Evolutionary conservation across 768 basidiomycete species (phyloP), one percentile per base, ranked within the genome.

Genomic region (Vararia minispora): DNA sequence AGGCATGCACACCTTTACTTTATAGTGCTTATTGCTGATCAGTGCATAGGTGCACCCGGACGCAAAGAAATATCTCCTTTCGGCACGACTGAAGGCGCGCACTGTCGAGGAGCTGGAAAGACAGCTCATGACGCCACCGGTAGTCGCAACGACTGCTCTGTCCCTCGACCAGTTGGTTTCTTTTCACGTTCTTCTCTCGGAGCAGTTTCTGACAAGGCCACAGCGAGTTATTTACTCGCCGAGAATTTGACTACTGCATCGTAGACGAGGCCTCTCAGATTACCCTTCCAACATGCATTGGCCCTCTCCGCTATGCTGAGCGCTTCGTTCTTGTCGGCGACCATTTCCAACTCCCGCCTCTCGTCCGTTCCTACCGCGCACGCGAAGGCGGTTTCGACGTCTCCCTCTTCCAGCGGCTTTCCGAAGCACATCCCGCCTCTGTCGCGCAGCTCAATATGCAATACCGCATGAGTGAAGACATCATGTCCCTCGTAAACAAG

Each of bases 261-360:
- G 82, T 99, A 13, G 95, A 98, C 45, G 95, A 99, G 56, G 95
- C 95, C 0, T 97, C 95, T 0, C 94, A 98, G 54, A 91, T 97
- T 46, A 98, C 95, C 0, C 59, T 98, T 2, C 95, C 95, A 0
- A 94, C 91, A 0, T 97, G 90, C 51, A 65, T 98, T 1, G 95
- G 95, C 5, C 95, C 95, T 0, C 63, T 98, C 3, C 77, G 91
- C 1, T 87, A 81, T 50, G 90, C 92, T 2, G 73, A 90, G 35
- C 87, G 71, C 28, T 99, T 97, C 47, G 74, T 98, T 4, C 78
- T 98, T 10, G 94, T 98, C 13, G 95, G 95, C 6, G 95, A 98
- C 54, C 95, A 99, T 60, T 89, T 83, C 62, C 95, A 99, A 52
- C 75, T 99, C 2, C 94, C 94, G 8, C 95, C 95, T 0, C 70